Base-by-base conservation (phyloP, 768 basidiomycete genomes). In the Tephrocybe sp. region DNA sequence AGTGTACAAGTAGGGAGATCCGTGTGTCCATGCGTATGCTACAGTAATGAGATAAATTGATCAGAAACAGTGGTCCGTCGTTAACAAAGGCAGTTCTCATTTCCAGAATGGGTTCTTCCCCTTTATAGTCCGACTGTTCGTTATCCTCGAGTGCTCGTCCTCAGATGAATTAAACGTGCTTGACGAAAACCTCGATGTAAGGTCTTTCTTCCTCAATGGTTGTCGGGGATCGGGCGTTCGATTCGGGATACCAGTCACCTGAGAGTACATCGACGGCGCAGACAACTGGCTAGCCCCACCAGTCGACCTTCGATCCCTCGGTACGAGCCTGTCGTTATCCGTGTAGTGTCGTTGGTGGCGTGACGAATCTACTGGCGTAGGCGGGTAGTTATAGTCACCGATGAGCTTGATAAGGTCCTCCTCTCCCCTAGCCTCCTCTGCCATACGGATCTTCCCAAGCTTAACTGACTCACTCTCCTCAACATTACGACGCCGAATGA, bases 191-290 rank as follows among this genome's bases (percentile, higher is more conserved):
- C 56, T 51, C 26, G 53, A 54, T 26, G 51, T 52, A 26, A 54
- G 34, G 21, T 54, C 53, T 32, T 57, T 57, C 52, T 57, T 50
- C 44, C 46, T 51, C 8, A 57, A 22, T 28, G 56, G 56, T 19
- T 57, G 56, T 37, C 79, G 73, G 9, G 82, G 77, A 52, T 80
- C 78, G 3, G 84, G 79, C n/a, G 71, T 76, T n/a, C 70, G 72
- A 24, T 74, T 78, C 44, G 82, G 79, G 38, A 73, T 58, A 42
- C 87, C 84, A 34, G 80, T 84, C 51, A 78, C 57, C 61, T 82
- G 78, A 40, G 84, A 77, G 63, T 83, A 86, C 16, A 84, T 56
- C 41, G 83, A 84, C 11, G 69, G 70, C 22, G 70, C 66, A 12
- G 74, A 72, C 48, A 77, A 45, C 53, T 62, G 60, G 52, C 66